A percentile compares a stretch with the other conserved stretches of the same genome.
phyloP scores from a whole-genome alignment of 139 green algal genomes.

The Chlorella vulgaris region DNA sequence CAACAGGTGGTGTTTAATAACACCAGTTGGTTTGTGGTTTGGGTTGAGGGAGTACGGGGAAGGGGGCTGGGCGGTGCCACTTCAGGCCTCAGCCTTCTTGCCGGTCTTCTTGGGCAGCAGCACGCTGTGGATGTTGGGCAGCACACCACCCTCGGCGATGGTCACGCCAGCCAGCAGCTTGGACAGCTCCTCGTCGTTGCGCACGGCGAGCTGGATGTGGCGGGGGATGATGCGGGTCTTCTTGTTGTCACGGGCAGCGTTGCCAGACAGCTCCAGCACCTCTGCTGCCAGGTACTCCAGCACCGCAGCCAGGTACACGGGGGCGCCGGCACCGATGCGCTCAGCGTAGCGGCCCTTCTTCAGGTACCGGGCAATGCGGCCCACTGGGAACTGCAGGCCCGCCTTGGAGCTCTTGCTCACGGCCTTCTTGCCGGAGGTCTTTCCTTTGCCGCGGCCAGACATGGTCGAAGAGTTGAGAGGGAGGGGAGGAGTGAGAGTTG shows the following conservation, averaged over 20 bases:
- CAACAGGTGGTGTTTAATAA: no score
- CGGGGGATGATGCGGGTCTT: conserved; percentile 89
- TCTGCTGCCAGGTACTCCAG: conserved; percentile 88
- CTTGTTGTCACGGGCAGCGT: conserved; percentile 92
- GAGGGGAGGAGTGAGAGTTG: no score
- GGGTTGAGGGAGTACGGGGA: no score
- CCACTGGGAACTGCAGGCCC: conserved; percentile 90
- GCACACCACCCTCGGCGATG: conserved; percentile 82
- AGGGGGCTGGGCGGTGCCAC: no score
- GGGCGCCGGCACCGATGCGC: conserved; percentile 47
- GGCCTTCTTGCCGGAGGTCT: conserved; percentile 77
- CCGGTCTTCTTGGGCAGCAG: conserved; percentile 86
- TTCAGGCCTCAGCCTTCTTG: conserved; percentile 64
- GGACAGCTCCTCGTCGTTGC: conserved; percentile 95
- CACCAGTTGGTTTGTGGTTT: no score
- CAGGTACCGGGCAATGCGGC: conserved; percentile 83
- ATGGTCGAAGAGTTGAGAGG: no score
- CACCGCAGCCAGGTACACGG: conserved; percentile 76
- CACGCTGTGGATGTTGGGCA: conserved; percentile 90
- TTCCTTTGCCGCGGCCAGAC: conserved; percentile 73
- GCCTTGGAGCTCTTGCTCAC: conserved; percentile 85
- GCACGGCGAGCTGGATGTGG: conserved; percentile 92
- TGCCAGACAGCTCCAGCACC: conserved; percentile 59
- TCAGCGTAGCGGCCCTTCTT: conserved; percentile 86
- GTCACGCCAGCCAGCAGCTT: conserved; percentile 87